Evolutionary conservation across 768 basidiomycete species (phyloP).

Genomic region (Lepiota brunneoincarnata): DNA sequence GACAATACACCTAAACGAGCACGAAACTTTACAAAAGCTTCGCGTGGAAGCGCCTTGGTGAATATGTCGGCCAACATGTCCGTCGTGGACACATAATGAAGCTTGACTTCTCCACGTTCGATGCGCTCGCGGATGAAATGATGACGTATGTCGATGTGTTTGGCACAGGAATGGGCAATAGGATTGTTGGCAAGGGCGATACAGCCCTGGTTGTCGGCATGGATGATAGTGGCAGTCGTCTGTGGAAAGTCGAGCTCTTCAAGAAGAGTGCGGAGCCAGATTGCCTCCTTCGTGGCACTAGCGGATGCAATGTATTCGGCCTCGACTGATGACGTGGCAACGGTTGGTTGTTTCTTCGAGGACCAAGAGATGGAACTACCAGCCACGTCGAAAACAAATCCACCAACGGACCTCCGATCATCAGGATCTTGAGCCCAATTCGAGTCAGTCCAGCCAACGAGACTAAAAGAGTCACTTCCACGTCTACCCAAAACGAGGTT

Average conservation of each 20-base stretch:
- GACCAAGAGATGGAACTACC: conserved; percentile 30
- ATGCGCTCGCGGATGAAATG: conserved; percentile 16
- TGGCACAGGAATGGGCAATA: conserved; percentile 15
- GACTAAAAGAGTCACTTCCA: too few relatives aligned
- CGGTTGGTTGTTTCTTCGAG: conserved; percentile 30
- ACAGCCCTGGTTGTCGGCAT: conserved; percentile 17
- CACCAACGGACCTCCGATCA: too few relatives aligned
- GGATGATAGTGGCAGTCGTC: background rate
- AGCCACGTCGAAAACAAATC: conserved; percentile 26
- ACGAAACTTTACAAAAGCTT: too few relatives aligned
- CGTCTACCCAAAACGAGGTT: too few relatives aligned
- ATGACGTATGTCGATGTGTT: conserved; percentile 15
- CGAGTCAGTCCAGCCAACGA: too few relatives aligned
- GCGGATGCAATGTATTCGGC: conserved; percentile 19
- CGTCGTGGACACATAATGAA: conserved; percentile 8
- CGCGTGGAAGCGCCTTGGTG: too few relatives aligned
- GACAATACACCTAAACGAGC: too few relatives aligned
- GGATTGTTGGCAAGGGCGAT: conserved; percentile 16
- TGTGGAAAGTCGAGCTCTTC: background rate
- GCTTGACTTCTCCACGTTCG: conserved; percentile 1
- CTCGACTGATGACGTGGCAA: conserved; percentile 32
- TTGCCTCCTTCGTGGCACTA: conserved; percentile 26
- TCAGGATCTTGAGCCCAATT: too few relatives aligned
- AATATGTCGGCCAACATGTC: conserved; percentile 18
- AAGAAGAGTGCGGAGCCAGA: conserved; percentile 19